These are phyloP conservation scores for Daldinia concentrica DNA, from an alignment of 495 filamentous ascomycete genomes.

Conservation along the genomic window DNA sequence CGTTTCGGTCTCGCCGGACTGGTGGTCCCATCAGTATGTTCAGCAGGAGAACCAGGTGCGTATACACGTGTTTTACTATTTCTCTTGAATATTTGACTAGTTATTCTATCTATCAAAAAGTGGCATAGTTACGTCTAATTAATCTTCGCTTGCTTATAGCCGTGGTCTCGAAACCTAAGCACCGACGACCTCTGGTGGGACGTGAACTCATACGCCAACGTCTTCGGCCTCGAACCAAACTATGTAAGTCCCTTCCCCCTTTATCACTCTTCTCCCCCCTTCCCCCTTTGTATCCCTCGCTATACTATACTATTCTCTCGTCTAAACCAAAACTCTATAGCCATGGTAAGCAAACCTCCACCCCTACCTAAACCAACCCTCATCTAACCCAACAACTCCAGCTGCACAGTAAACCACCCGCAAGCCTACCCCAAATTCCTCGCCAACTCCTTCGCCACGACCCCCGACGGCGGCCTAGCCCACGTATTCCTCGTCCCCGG, in stretches of 20 bases:
- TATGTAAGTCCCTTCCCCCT: slow-evolving; percentile 27
- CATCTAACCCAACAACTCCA: slow-evolving; percentile 46
- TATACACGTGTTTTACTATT: not conserved
- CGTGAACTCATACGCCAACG: slow-evolving; percentile 51
- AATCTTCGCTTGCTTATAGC: slow-evolving; percentile 23
- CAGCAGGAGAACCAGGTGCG: slow-evolving; percentile 61
- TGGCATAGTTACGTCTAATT: not conserved
- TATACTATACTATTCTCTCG: not conserved
- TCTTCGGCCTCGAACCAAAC: slow-evolving; percentile 57
- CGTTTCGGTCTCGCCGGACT: slow-evolving; percentile 62
- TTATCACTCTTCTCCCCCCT: not conserved
- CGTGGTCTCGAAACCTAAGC: slow-evolving; percentile 50
- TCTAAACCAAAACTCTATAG: not conserved
- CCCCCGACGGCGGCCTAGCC: slow-evolving; percentile 49
- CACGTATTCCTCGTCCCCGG: slow-evolving; percentile 55
- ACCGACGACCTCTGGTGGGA: slow-evolving; percentile 59
- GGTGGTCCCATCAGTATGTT: slow-evolving; percentile 72
- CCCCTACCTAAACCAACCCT: too few species aligned
- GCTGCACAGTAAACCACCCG: slow-evolving; percentile 71
- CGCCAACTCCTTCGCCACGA: slow-evolving; percentile 40
- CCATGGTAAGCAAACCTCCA: not conserved
- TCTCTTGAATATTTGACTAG: too few species aligned
- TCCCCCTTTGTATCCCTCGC: not conserved
- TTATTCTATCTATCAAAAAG: too few species aligned
- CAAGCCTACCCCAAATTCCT: slow-evolving; percentile 70